Base-by-base conservation (phyloP, 1,284 basidiomycete species). In the Cystobasidium pallidum region DNA sequence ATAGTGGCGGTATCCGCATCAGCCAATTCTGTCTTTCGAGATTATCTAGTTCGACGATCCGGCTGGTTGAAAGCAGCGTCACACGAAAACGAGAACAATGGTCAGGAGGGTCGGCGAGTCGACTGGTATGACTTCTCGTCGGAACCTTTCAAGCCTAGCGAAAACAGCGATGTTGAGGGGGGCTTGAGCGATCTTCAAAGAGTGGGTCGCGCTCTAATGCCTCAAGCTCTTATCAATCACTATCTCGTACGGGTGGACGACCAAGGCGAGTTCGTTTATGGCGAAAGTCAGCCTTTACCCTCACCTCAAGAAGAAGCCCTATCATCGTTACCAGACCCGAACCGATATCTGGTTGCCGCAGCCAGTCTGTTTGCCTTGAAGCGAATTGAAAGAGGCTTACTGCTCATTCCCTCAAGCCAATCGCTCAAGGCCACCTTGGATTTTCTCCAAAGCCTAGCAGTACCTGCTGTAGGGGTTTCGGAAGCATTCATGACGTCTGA, bases 51-150 rank as follows among this genome's bases (percentile, higher is more conserved):
- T 13, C 7, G 68, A 30, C 30, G 68, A 32, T 63, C 58, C 43
- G 68, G 68, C 7, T 71, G 68, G 68, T 17, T 71, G 21, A 64
- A 51, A 64, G 26, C 19, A 2, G 26, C 24, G n/a, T 61, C 45
- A n/a, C 2, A 19, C 45, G 30, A 51, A 8, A 51, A 19, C 17
- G 45, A 24, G 6, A 10, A 26, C 1, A 13, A 19, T 3, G 19
- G 10, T 8, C 17, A 52, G 2, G 57, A 19, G 52, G n/a, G 36
- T 47, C 57, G 61, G 10, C 62, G 30, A 3, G 21, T 65, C 24
- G 68, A 71, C 30, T 71, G 68, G 68, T 71, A 71, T 57, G 68
- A 71, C 39, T 71, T 64, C 39, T 34, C 59, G 2, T 49, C 47
- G 2, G 24, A 19, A 43, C 57, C 45, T 17, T 28, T 36, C 13